phyloP scores from a whole-genome alignment of 1,284 basidiomycete genomes.

The Prillingera fragicola region DNA sequence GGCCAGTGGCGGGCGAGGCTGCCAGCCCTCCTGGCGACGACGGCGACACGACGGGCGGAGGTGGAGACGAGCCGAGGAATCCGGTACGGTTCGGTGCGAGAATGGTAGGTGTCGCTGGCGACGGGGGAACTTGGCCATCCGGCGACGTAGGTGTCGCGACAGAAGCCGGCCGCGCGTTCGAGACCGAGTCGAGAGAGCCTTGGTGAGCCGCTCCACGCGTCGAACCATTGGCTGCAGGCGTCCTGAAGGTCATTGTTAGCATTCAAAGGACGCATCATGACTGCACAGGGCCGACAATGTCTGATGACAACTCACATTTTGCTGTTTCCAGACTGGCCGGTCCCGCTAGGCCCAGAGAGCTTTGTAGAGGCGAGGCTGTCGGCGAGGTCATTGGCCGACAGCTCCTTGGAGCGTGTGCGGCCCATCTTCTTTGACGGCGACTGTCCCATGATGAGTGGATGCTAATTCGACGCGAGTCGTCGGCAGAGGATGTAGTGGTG shows the following conservation, averaged over 20 bases:
- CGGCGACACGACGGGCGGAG: slow-evolving; percentile 30
- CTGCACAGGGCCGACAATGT: no score
- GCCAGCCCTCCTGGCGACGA: slow-evolving; percentile 21
- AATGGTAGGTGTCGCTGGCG: slow-evolving; percentile 47
- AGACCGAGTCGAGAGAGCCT: neutral
- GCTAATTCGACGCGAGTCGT: no score
- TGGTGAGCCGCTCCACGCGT: no score
- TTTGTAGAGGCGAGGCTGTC: slow-evolving; percentile 36
- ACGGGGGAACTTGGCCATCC: slow-evolving; percentile 13
- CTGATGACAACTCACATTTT: neutral
- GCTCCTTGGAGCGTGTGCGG: slow-evolving; percentile 49
- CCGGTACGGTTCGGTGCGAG: slow-evolving; percentile 36
- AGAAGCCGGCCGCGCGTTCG: slow-evolving; percentile 13
- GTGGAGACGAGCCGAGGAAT: slow-evolving; percentile 33
- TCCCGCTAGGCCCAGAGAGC: slow-evolving; percentile 6
- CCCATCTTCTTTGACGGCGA: slow-evolving; percentile 49
- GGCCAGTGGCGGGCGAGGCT: slow-evolving; percentile 26
- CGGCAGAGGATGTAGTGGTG: neutral
- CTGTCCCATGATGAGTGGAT: slow-evolving; percentile 43
- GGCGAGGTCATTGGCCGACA: slow-evolving; percentile 41
- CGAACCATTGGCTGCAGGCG: no score
- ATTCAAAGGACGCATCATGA: no score
- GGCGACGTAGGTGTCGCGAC: slow-evolving; percentile 9
- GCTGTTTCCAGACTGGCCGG: neutral
- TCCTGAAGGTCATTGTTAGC: no score